Evolutionary conservation across 2,329 filamentous ascomycete species (phyloP).

Genomic region (Corinectria fuckeliana): DNA sequence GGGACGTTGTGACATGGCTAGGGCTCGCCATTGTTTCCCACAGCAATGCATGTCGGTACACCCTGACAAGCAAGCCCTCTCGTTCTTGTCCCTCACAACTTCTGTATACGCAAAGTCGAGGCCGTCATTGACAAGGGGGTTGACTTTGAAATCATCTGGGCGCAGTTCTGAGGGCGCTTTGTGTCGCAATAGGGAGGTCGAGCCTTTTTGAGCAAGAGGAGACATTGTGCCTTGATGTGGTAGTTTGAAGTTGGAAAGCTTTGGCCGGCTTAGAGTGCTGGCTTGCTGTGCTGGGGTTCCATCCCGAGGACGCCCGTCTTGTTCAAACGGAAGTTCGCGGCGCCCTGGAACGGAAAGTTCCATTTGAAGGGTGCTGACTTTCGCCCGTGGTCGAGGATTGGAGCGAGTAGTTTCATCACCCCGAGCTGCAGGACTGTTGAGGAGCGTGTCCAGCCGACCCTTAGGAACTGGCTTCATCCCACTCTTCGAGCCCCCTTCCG

Average conservation of each 20-base stretch:
- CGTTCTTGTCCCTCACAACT: conserved; percentile 73
- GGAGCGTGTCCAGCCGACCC: conserved; percentile 43
- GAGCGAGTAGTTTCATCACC: conserved; percentile 34
- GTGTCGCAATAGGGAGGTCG: conserved; percentile 56
- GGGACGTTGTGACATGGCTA: conserved; percentile 62
- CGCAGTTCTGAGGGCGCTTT: conserved; percentile 64
- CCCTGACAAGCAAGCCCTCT: conserved; percentile 73
- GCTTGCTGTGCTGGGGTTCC: conserved; percentile 20
- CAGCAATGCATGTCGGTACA: conserved; percentile 81
- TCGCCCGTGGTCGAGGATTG: conserved; percentile 31
- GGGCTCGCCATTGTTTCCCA: conserved; percentile 71
- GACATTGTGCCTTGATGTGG: conserved; percentile 22
- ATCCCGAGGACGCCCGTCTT: conserved; percentile 20
- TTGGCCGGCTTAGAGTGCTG: conserved; percentile 8
- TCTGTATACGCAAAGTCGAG: conserved; percentile 76
- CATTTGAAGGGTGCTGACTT: conserved; percentile 21
- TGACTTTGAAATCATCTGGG: conserved; percentile 81
- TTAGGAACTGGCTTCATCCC: conserved; percentile 25
- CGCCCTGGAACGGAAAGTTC: conserved; percentile 46
- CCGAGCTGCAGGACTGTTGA: conserved; percentile 40
- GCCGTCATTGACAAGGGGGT: conserved; percentile 74
- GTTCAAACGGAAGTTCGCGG: conserved; percentile 50
- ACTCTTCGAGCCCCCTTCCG: conserved; percentile 2
- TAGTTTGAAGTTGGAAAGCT: conserved; percentile 12
- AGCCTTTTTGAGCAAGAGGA: conserved; percentile 32